Conservation (phyloP, 1,284 basidiomycete species). For the Ustilago loliicola region DNA sequence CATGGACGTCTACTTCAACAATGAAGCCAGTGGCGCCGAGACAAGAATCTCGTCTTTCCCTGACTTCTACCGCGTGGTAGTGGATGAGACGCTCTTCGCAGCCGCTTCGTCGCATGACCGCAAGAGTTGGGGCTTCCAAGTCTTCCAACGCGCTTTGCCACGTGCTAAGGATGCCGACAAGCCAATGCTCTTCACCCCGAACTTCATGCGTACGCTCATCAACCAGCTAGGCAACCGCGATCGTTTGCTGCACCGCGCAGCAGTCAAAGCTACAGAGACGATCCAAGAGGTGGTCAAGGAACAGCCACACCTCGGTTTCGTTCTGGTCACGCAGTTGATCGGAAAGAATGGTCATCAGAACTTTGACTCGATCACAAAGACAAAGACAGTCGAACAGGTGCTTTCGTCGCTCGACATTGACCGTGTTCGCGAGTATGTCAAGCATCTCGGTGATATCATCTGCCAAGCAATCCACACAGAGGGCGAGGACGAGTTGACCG, state of each 20-base stretch:
- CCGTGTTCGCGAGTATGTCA: constrained; percentile 84
- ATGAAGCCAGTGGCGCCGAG: constrained; percentile 34
- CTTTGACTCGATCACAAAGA: constrained; percentile 91
- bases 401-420: constrained; percentile 81
- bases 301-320: constrained; percentile 85
- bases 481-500: constrained; percentile 43
- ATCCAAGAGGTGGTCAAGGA: constrained; percentile 82
- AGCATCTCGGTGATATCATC: constrained; percentile 74
- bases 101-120: constrained; percentile 85
- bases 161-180: constrained; percentile 79
- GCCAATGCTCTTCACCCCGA: constrained; percentile 90
- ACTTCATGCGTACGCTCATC: constrained; percentile 97
- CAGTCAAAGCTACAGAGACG: constrained; percentile 74
- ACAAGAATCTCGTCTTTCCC: constrained; percentile 79
- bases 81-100: constrained; percentile 92
- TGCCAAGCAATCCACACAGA: constrained; percentile 29
- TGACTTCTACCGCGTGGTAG: constrained; percentile 89
- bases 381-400: constrained; percentile 90
- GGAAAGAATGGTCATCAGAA: constrained; percentile 87
- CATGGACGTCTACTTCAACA: constrained; percentile 79
- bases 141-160: constrained; percentile 84
- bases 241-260: constrained; percentile 88
- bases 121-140: constrained; percentile 95
- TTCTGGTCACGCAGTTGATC: constrained; percentile 86
- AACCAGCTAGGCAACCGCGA: constrained; percentile 91